These are phyloP conservation scores for Neoboletus subvelutipes DNA, from an alignment of 768 basidiomycete genomes.

Conservation along the genomic window DNA sequence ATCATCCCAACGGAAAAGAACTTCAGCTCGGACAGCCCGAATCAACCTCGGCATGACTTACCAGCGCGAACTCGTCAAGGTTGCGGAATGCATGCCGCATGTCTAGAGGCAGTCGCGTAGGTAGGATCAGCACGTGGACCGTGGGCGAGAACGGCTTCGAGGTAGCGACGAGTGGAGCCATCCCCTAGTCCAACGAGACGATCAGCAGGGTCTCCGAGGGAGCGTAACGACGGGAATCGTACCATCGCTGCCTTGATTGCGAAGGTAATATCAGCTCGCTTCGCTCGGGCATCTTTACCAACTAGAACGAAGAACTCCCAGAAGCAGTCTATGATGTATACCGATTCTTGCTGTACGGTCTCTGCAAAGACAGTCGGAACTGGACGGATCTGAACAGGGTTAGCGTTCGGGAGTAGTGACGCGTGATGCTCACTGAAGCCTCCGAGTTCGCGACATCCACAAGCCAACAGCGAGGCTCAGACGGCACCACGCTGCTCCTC, in stretches of 20 bases:
- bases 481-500: constrained; percentile 43
- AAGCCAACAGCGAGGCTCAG: constrained; percentile 59
- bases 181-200: constrained; percentile 39
- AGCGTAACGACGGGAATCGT: constrained; percentile 8
- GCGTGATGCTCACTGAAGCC: constrained; percentile 40
- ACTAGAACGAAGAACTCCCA: constrained; percentile 83
- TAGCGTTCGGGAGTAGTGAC: neutral
- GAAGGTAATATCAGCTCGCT: constrained; percentile 57
- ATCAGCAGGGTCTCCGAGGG: neutral
- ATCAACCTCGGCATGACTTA: constrained; percentile 32
- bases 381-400: constrained; percentile 41
- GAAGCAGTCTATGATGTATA: constrained; percentile 71
- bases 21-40: neutral
- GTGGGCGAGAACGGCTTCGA: constrained; percentile 69
- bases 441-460: constrained; percentile 42
- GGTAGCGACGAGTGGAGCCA: constrained; percentile 50
- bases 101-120: constrained; percentile 73
- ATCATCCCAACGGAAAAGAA: neutral
- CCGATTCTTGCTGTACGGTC: constrained; percentile 39
- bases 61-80: constrained; percentile 62
- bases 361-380: constrained; percentile 46
- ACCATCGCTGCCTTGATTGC: constrained; percentile 62
- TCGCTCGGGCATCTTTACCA: constrained; percentile 60
- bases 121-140: constrained; percentile 70
- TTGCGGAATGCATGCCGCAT: constrained; percentile 65